Base-by-base conservation (phyloP, 345 rosid genomes). In the Linum trigynum region DNA sequence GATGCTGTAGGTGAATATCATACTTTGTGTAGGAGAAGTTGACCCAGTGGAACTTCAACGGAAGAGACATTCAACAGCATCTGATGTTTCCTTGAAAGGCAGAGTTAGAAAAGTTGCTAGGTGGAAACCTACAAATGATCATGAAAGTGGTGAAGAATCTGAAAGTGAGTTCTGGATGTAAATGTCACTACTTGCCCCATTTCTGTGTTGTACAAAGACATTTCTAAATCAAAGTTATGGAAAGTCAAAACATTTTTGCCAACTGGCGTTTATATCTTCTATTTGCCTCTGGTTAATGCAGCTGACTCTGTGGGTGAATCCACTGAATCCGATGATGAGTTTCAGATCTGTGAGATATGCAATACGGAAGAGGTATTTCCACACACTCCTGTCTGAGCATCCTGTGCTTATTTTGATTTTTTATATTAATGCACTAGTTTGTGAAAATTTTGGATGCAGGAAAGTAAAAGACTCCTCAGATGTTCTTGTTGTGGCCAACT, bases 341-440 rank as follows among this genome's bases (percentile, higher is more conserved):
- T 90, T 86, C 99, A 90, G 81, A 90, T 94, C 60, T 94, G 99
- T 75, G 91, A 81, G 74, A 83, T 94, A 65, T 94, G 97, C 89
- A 94, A 80, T 67, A 65, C 71, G 67, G 99, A 94, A 81, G 96
- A 83, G 96, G 98, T 92, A 84, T 72, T 60, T 39, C 57, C 7
- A 75, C 36, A 12, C 38, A 4, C 38, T 66, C 59, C 57, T 55
- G 57, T 65, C 15, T 40, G 32, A 23, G 38, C 10, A 59, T 9
- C 32, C 59, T 63, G 64, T 50, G 3, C 64, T 38, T 58, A 57
- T 51, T 70, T 72, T 71, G 64, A 58, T 59, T 57, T 39, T 63
- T 12, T 10, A 66, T 48, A 1, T 9, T 71, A 62, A 53, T 61
- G 59, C 63, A 55, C 57, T 66, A 6, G 65, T 39, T 56, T 69